These are phyloP conservation scores for Oryza punctata DNA, from an alignment of 176 grass and related monocot species.

Conservation along the genomic window DNA sequence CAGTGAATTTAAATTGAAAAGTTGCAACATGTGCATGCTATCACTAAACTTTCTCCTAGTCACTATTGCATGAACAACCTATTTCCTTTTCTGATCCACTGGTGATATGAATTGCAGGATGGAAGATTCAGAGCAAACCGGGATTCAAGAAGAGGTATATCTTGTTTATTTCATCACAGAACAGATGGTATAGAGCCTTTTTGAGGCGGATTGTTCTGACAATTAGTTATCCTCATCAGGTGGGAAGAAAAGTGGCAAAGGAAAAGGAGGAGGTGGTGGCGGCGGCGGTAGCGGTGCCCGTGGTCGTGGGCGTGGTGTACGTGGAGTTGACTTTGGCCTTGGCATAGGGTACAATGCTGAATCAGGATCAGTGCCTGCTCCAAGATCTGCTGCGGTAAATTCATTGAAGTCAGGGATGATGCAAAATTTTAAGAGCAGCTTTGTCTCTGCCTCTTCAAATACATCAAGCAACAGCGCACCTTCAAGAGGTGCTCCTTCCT, in stretches of 20 bases:
- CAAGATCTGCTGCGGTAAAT: conserved; percentile 68
- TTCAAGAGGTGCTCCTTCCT: conserved; percentile 6
- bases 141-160: conserved; percentile 85
- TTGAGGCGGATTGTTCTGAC: conserved; percentile 15
- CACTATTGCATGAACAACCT: neutral
- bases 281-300: conserved; percentile 12
- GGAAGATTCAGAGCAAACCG: conserved; percentile 86
- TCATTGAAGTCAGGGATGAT: conserved; percentile 78
- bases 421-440: conserved; percentile 87
- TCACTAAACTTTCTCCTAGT: neutral
- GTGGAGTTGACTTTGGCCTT: conserved; percentile 95
- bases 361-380: conserved; percentile 52
- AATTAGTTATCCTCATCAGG: conserved; percentile 46
- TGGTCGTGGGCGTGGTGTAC: conserved; percentile 72
- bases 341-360: conserved; percentile 88
- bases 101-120: conserved; percentile 67
- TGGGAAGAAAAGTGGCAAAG: conserved; percentile 85
- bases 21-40: neutral
- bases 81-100: conserved; percentile 11
- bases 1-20: neutral
- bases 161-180: conserved; percentile 27
- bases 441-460: conserved; percentile 76
- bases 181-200: neutral
- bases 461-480: conserved; percentile 38
- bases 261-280: conserved; percentile 54